Evolutionary conservation across 129 eudicot species (phyloP).

Genomic region (sunflower (Helianthus annuus)): DNA sequence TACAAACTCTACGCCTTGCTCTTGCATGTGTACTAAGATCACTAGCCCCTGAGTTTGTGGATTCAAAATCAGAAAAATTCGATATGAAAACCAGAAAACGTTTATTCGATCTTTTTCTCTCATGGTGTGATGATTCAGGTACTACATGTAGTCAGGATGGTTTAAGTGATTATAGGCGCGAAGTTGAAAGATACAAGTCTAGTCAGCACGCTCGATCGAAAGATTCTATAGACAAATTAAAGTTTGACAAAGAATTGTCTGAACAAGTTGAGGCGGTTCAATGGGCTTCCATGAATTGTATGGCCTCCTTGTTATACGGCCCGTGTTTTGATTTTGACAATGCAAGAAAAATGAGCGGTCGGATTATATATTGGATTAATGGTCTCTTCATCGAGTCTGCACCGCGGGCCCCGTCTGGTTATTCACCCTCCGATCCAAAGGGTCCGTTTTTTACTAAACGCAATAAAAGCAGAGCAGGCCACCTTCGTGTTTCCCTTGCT

Average conservation of each 20-base stretch:
- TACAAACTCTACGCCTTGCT: conserved; percentile 85
- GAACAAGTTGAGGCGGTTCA: conserved; percentile 95
- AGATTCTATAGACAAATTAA: conserved; percentile 75
- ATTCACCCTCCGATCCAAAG: conserved; percentile 95
- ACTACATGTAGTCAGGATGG: conserved; percentile 76
- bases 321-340: conserved; percentile 93
- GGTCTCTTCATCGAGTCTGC: conserved; percentile 85
- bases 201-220: conserved; percentile 74
- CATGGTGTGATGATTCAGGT: conserved; percentile 84
- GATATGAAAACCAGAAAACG: conserved; percentile 74
- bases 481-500: conserved; percentile 85
- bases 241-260: conserved; percentile 76
- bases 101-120: conserved; percentile 83
- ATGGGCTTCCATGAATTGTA: conserved; percentile 95
- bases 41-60: conserved; percentile 88
- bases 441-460: conserved; percentile 91
- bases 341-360: conserved; percentile 93
- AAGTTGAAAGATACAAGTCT: conserved; percentile 85
- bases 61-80: conserved; percentile 86
- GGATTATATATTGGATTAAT: conserved; percentile 92
- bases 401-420: conserved; percentile 89
- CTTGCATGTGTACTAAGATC: conserved; percentile 78
- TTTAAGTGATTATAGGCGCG: conserved; percentile 81
- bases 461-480: conserved; percentile 88
- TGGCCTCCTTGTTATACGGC: conserved; percentile 92